Percentiles rank a stretch among this genome's conserved stretches.
These are phyloP conservation scores for Globisporangium apiculatum DNA, from an alignment of 352 stramenopile genomes.

Conservation along the genomic window DNA sequence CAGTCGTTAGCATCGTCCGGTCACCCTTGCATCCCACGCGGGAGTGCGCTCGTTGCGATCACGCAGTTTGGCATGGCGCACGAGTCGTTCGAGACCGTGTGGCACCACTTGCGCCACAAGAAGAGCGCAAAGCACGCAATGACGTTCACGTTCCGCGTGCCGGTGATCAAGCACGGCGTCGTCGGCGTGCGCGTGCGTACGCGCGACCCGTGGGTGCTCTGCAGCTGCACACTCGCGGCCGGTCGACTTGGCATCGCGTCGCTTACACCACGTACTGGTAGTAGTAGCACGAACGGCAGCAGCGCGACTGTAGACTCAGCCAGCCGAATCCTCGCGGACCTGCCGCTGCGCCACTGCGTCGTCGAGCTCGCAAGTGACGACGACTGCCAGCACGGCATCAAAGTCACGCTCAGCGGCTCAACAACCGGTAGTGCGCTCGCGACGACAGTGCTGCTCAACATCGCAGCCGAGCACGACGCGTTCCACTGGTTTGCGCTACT, in stretches of 20 bases:
- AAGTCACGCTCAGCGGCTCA: constrained; percentile 18
- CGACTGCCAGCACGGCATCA: constrained; percentile 40
- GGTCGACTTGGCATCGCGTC: constrained; percentile 27
- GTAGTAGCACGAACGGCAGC: background rate
- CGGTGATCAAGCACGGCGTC: constrained; percentile 27
- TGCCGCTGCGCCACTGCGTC: constrained; percentile 38
- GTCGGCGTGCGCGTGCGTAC: constrained; percentile 28
- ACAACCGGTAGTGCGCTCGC: constrained; percentile 4
- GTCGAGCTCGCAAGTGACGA: constrained; percentile 41
- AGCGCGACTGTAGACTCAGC: background rate
- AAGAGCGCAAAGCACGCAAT: constrained; percentile 41
- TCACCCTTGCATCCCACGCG: constrained; percentile 25
- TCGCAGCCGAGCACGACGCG: constrained; percentile 32
- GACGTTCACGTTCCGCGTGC: constrained; percentile 44
- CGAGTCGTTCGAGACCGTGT: constrained; percentile 66
- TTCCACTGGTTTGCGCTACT: constrained; percentile 56
- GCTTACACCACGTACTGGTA: background rate
- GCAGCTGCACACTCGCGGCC: constrained; percentile 26
- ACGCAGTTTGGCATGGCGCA: constrained; percentile 53
- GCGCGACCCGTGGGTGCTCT: constrained; percentile 29
- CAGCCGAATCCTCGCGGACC: constrained; percentile 9
- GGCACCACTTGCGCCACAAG: constrained; percentile 53
- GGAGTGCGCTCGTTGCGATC: constrained; percentile 50
- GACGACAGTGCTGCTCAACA: constrained; percentile 34
- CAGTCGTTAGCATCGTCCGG: background rate